These are phyloP conservation scores for Coemansia sp. DNA, from an alignment of 192 early-diverging fungal genomes.

Conservation along the genomic window DNA sequence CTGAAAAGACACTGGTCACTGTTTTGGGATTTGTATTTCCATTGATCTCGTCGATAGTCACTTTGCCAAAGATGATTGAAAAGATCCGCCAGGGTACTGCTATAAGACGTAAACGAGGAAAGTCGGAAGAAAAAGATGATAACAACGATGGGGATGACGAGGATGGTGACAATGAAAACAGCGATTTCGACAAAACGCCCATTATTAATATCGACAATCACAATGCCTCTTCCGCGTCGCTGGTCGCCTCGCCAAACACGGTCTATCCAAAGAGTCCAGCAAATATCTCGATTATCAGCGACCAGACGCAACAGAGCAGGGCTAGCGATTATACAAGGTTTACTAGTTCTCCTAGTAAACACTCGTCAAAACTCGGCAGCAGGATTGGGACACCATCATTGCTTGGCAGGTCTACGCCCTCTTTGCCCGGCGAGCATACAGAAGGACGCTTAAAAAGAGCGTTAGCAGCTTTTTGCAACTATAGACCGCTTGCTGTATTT, in stretches of 20 bases:
- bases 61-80: conserved; percentile 5
- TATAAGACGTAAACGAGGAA: no score
- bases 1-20: background rate
- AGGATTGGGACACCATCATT: background rate
- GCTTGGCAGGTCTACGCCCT: no score
- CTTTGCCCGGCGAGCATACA: no score
- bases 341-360: background rate
- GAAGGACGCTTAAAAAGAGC: background rate
- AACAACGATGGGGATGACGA: background rate
- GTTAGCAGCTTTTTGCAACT: background rate
- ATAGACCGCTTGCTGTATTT: background rate
- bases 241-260: background rate
- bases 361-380: background rate
- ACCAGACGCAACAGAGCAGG: background rate
- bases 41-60: background rate
- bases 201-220: background rate
- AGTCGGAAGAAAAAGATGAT: background rate
- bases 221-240: background rate
- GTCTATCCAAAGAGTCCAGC: conserved; percentile 4
- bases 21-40: conserved; percentile 7
- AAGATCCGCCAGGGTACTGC: background rate
- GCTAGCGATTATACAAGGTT: background rate
- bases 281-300: conserved; percentile 6
- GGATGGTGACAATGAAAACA: background rate
- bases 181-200: background rate